These are phyloP conservation scores for Hyphopichia wangnamkhiaoensis DNA, from an alignment of 1,139 yeast species.

Conservation along the genomic window DNA sequence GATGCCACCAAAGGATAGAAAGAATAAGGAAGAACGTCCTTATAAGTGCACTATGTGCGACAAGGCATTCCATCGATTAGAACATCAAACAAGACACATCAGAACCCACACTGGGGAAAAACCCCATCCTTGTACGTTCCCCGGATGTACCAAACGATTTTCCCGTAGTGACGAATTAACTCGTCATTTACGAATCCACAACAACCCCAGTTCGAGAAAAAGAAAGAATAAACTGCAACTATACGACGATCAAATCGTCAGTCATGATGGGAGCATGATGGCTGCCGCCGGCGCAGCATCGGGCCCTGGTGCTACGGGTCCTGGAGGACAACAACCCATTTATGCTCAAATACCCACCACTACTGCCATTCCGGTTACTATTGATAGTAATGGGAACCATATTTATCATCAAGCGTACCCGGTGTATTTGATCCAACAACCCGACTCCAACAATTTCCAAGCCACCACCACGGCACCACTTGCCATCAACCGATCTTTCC, in stretches of 20 bases:
- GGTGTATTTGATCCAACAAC: constrained; percentile 35
- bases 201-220: constrained; percentile 49
- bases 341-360: constrained; percentile 9
- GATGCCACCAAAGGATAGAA: constrained; percentile 14
- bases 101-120: constrained; percentile 73
- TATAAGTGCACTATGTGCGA: constrained; percentile 62
- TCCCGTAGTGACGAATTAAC: constrained; percentile 70
- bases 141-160: constrained; percentile 67
- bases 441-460: constrained; percentile 7
- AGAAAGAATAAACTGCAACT: constrained; percentile 25
- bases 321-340: too few species aligned
- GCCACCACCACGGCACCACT: constrained; percentile 3
- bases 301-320: too few species aligned
- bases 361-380: constrained; percentile 29
- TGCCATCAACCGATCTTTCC: constrained; percentile 3
- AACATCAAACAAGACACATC: constrained; percentile 72
- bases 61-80: constrained; percentile 63
- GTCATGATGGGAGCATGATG: too few species aligned
- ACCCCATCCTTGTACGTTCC: constrained; percentile 70
- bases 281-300: too few species aligned
- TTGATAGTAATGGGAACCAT: constrained; percentile 38
- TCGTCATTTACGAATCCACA: constrained; percentile 65
- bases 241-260: too few species aligned
- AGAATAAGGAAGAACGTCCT: constrained; percentile 39
- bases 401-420: constrained; percentile 38